Evolutionary conservation across 306 rosid genomes (phyloP).

Genomic region (Casuarina cunninghamiana): DNA sequence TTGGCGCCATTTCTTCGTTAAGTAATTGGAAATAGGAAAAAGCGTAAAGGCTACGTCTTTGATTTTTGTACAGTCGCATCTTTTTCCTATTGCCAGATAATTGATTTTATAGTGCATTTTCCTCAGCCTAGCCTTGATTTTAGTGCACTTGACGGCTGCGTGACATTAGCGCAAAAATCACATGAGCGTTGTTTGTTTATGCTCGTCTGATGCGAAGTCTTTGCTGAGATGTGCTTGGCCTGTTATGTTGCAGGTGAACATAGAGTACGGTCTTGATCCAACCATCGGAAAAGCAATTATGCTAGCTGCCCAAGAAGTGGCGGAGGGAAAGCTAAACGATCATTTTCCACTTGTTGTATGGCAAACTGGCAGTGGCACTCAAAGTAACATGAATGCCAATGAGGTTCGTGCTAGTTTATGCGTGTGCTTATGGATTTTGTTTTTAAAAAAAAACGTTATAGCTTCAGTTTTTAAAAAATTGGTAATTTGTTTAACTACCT

Average conservation of each 20-base stretch:
- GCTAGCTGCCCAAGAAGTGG: conserved; percentile 95
- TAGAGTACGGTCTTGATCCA: conserved; percentile 91
- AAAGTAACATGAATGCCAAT: conserved; percentile 32
- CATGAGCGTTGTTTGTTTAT: too few relatives aligned
- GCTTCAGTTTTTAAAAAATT: neutral
- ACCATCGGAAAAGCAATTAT: conserved; percentile 80
- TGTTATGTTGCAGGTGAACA: conserved; percentile 64
- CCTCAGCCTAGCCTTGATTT: too few relatives aligned
- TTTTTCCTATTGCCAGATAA: too few relatives aligned
- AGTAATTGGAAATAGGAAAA: neutral
- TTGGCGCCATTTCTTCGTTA: neutral
- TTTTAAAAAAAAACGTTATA: neutral
- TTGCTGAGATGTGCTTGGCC: neutral
- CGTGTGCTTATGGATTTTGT: conserved; percentile 2
- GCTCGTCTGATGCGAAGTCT: neutral
- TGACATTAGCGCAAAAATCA: too few relatives aligned
- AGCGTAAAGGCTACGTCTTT: too few relatives aligned
- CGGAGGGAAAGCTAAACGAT: conserved; percentile 91
- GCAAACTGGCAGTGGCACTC: conserved; percentile 35
- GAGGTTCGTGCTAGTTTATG: conserved; percentile 49
- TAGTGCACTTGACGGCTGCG: too few relatives aligned
- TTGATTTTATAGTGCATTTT: neutral
- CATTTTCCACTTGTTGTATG: conserved; percentile 97
- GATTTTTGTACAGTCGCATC: too few relatives aligned
- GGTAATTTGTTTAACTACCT: neutral